Base-by-base conservation (phyloP, 108 stramenopile genomes). In the Skeletonema tropicum region DNA sequence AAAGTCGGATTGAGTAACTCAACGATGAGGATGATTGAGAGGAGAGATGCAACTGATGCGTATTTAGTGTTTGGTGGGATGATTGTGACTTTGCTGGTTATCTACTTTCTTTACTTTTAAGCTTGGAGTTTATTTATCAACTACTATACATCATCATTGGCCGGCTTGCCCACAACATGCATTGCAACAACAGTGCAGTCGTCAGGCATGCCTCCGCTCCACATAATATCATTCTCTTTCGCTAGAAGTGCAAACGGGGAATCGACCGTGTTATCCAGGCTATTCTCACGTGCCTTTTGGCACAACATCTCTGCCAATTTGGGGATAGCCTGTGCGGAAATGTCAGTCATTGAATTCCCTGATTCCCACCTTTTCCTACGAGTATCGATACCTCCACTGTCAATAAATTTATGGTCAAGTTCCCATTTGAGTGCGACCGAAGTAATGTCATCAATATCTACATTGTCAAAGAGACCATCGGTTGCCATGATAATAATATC, bases 161-260 rank as follows among this genome's bases (percentile, higher is more conserved):
- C 39, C 35, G 46, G 52, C n/a, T 73, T 49, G 15, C 91, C 92
- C 9, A 97, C 93, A 19, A 96, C 94, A 60, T 96, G 93, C 57
- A 95, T 85, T 0, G 90, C 94, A 68, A 97, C 83, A 7, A 97
- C 94, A 17, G 95, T 96, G 71, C 94, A 93, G 66, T 97, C 96
- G 71, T 97, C 96, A 1, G 97, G 97, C 97, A 97, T 95, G 21
- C 89, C 97, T 60, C 98, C 98, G 32, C 94, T 92, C 96, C 97
- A 98, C 98, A 98, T 97, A 30, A 98, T 96, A 75, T 98, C 98
- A 82, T 97, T 98, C 45, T 98, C 98, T 71, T 98, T 98, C 15
- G 97, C 97, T 68, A 98, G 80, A 13, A 97, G 77, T 12, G 98
- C 97, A 87, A 98, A 98, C 8, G 98, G 98, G 17, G 93, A 94